Conservation (phyloP, 2,329 filamentous ascomycete genomes). For the Escovopsis sp. region DNA sequence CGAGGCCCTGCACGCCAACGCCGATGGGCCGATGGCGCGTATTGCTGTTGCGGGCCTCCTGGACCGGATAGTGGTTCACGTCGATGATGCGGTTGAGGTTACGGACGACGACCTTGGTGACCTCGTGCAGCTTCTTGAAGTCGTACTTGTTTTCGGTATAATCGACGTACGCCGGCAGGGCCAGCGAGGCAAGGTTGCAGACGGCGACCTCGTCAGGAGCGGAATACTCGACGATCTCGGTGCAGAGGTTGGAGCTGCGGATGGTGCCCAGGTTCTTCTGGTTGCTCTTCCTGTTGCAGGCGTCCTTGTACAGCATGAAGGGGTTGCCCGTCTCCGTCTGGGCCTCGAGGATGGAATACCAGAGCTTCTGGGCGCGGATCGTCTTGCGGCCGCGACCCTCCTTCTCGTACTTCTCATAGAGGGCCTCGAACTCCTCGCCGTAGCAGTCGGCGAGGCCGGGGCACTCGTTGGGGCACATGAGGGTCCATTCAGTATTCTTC, state of each 20-base stretch:
- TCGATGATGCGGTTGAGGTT: constrained; percentile 99
- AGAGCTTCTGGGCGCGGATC: constrained; percentile 95
- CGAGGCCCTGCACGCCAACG: constrained; percentile 92
- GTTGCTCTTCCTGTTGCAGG: constrained; percentile 98
- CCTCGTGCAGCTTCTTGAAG: constrained; percentile 93
- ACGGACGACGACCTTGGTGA: constrained; percentile 77
- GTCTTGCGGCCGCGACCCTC: constrained; percentile 80
- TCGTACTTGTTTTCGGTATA: constrained; percentile 73
- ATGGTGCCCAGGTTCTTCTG: constrained; percentile 99
- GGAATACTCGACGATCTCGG: constrained; percentile 94
- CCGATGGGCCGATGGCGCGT: constrained; percentile 93
- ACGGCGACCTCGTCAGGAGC: constrained; percentile 97
- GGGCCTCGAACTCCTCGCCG: constrained; percentile 88
- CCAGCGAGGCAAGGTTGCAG: constrained; percentile 91
- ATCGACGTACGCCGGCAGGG: constrained; percentile 82
- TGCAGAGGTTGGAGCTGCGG: constrained; percentile 96
- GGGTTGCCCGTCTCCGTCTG: constrained; percentile 98
- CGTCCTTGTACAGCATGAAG: constrained; percentile 99
- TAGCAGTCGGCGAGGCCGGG: constrained; percentile 92
- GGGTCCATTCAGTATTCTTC: constrained; percentile 89
- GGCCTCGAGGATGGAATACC: constrained; percentile 95
- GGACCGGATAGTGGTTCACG: constrained; percentile 95
- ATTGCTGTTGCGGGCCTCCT: constrained; percentile 88
- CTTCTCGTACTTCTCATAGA: constrained; percentile 86
- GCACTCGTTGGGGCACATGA: constrained; percentile 97